Percentiles rank a stretch among this genome's conserved stretches.
phyloP scores from a whole-genome alignment of 495 filamentous ascomycete genomes.

The Lentithecium fluviatile region DNA sequence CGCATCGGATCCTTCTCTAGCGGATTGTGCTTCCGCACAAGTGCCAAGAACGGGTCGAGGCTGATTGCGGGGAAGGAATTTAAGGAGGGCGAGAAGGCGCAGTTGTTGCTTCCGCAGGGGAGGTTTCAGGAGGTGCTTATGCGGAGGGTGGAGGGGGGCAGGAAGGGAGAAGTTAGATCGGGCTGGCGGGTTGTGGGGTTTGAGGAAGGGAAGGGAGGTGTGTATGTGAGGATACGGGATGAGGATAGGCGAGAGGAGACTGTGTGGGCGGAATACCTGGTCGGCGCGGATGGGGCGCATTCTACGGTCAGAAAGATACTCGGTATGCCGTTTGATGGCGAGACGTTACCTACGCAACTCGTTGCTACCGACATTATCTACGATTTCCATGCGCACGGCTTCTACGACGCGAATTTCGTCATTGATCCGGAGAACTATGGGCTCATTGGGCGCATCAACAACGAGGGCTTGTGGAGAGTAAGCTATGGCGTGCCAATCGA shows the following conservation, averaged over 20 bases:
- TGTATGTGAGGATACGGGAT: background rate
- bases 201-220: background rate
- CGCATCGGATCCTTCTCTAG: conserved; percentile 3
- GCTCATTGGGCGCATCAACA: conserved; percentile 16
- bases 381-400: conserved; percentile 14
- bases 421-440: conserved; percentile 18
- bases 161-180: conserved; percentile 12
- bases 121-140: conserved; percentile 19
- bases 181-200: conserved; percentile 5
- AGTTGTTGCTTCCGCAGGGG: conserved; percentile 23
- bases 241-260: background rate
- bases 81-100: conserved; percentile 1
- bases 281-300: conserved; percentile 23
- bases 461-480: conserved; percentile 21
- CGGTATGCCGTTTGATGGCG: conserved; percentile 3
- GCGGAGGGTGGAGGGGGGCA: background rate
- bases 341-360: conserved; percentile 11
- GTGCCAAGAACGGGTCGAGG: background rate
- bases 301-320: background rate
- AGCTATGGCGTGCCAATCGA: conserved; percentile 14
- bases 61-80: conserved; percentile 13
- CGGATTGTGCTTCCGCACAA: conserved; percentile 15
- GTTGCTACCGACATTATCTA: conserved; percentile 21
- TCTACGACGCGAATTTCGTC: conserved; percentile 22
- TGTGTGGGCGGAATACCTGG: conserved; percentile 4